Base-by-base conservation (phyloP, 305 asterid species). In the Rubia peregrina region DNA sequence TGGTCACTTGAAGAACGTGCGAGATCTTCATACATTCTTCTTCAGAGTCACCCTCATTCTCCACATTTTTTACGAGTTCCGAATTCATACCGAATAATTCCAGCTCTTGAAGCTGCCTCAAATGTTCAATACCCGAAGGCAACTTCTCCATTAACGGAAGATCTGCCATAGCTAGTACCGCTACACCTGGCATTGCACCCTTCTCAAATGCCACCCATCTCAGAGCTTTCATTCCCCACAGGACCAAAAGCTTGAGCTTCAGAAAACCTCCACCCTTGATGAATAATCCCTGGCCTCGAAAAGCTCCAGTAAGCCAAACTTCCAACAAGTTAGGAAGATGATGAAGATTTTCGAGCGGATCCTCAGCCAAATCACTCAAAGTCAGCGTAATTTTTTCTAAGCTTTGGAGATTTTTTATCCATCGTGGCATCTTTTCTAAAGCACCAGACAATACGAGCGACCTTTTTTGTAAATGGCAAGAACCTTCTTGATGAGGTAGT, bases 111-210 rank as follows among this genome's bases (percentile, higher is more conserved):
- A 72, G 80, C 19, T 72, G 44, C 16, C 33, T 51, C 65, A 71
- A 67, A 53, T 67, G 64, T 61, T 74, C 67, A 44, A 74, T 69
- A 11, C 79, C 79, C 10, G 44, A 13, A 38, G 82, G 76, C 11
- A 78, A 59, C 43, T 77, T 51, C 71, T 78, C 76, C 43, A 75
- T 6, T 9, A 22, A 67, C 48, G 46, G 5, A 42, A 74, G 73
- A 16, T 49, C 51, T 0, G 4, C 14, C 41, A 60, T n/a, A 11
- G 0, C 4, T 26, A 60, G 65, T 26, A 9, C 17, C 4, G 5
- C 21, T 2, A 60, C 4, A 24, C 30, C 12, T 22, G 40, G 65
- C 65, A 60, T 60, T 26, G 65, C 40, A 9, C 65, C 65, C 41
- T 24, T 14, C 41, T 60, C 65, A 12, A 60, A 33, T 60, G 17